A percentile compares a stretch with the other conserved stretches of the same genome.
Evolutionary conservation across 257 asterid genomes (phyloP).

Genomic region (Solanum arcanum): DNA sequence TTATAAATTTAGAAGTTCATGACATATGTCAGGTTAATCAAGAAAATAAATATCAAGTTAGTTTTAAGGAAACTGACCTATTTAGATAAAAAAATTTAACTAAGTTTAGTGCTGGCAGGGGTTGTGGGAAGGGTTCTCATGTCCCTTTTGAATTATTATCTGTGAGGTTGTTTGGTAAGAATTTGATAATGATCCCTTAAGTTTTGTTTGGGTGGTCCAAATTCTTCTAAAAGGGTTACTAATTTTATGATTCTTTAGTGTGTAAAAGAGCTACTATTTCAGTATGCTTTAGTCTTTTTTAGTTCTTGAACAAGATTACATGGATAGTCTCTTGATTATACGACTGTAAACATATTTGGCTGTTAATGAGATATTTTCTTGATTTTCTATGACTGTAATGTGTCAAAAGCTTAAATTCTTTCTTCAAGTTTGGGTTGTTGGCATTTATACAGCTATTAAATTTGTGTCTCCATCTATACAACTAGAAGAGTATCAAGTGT

Average conservation of each 20-base stretch:
- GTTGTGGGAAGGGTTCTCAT: constrained; percentile 1
- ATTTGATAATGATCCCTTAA: constrained; percentile 32
- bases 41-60: constrained; percentile 10
- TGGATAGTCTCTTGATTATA: background rate
- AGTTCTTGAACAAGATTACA: background rate
- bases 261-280: background rate
- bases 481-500: background rate
- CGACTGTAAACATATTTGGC: background rate
- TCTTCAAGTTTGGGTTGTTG: background rate
- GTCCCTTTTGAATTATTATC: constrained; percentile 14
- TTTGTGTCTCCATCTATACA: background rate
- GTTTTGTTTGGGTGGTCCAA: constrained; percentile 46
- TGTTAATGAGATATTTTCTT: background rate
- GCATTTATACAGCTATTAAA: background rate
- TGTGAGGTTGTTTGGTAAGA: constrained; percentile 12
- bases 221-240: constrained; percentile 21
- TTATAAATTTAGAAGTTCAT: constrained; percentile 22
- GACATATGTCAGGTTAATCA: background rate
- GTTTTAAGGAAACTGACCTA: constrained; percentile 41
- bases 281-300: background rate
- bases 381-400: background rate
- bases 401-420: background rate
- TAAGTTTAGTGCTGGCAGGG: constrained; percentile 11
- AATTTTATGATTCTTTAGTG: background rate
- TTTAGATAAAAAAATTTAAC: constrained; percentile 14